These are phyloP conservation scores for Cicer bijugum DNA, from an alignment of 306 rosid genomes.

Conservation along the genomic window DNA sequence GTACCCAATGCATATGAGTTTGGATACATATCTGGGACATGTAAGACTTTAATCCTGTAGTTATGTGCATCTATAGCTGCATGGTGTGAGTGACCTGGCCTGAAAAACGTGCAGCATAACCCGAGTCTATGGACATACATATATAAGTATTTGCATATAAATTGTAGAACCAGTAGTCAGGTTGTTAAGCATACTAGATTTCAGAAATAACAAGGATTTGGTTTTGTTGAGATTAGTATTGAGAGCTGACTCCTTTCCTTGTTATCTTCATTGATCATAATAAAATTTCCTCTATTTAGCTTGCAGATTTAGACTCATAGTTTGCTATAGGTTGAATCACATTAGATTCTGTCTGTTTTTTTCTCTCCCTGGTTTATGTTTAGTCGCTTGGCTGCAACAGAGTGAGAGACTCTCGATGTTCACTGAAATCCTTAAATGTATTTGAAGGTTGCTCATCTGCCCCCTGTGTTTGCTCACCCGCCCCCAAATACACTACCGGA, in stretches of 20 bases:
- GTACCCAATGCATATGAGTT: not conserved
- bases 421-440: constrained; percentile 12
- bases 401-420: not conserved
- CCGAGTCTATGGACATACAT: not conserved
- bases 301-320: constrained; percentile 10
- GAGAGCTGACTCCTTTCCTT: constrained; percentile 1
- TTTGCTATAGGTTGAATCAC: constrained; percentile 16
- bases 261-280: not conserved
- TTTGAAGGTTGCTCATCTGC: not conserved
- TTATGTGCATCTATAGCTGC: not conserved
- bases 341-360: constrained; percentile 9
- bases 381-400: not conserved
- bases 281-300: constrained; percentile 6
- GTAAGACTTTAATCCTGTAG: not conserved
- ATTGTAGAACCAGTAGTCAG: constrained; percentile 29
- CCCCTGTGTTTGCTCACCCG: no score
- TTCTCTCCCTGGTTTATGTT: not conserved
- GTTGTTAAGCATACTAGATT: constrained; percentile 6
- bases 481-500: no score
- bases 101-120: constrained; percentile 33
- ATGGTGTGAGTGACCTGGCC: constrained; percentile 4
- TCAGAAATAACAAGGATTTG: constrained; percentile 12
- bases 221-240: constrained; percentile 33
- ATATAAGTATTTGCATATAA: not conserved
- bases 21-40: not conserved